Base-by-base conservation (phyloP, 2,329 filamentous ascomycete species). In the Aspergillus sp. region DNA sequence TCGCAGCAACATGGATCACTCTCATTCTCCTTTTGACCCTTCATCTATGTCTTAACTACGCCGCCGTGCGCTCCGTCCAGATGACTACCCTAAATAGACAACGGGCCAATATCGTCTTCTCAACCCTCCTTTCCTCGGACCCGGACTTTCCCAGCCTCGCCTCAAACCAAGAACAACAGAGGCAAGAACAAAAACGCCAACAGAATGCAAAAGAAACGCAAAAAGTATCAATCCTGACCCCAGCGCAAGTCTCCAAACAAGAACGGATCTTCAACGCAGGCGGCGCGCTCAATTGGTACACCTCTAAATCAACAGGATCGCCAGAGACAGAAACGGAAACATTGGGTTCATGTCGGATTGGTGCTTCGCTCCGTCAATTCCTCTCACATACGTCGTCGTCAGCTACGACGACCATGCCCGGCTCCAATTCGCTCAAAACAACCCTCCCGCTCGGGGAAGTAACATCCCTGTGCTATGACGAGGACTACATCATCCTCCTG, bases 1-100 rank as follows among this genome's bases (percentile, higher is more conserved):
- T 87, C 55, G 73, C 80, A 13, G 85, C 87, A 9, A 96, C 95
- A 38, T 93, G 91, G 85, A 79, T 78, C 47, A 80, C 88, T 56
- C 85, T 96, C 76, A 75, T 93, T 1, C 61, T 85, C 3, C 83
- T 98, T 18, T 83, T 97, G 15, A 78, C 85, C 12, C 78, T 90
- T 6, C 95, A 98, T 73, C 82, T 98, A 6, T 84, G 82, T 69
- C 92, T 89, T 66, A 98, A 98, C 73, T 93, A 96, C 73, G 81
- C 85, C 34, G 95, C 92, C 42, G 93, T 99, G 5, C 83, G 88
- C 60, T 83, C 89, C 48, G 93, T 99, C 15, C 87, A 86, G 70
- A 91, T 98, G 87, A 84, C 84, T 39, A 90, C 85, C 6, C 80
- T 98, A 36, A 98, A 96, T 75, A 83, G 91, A 20, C 93, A 98